Percentiles rank a stretch among this genome's conserved stretches.
These are phyloP conservation scores for Helotiales sp. DNA, from an alignment of 2,329 filamentous ascomycete genomes.

Conservation along the genomic window DNA sequence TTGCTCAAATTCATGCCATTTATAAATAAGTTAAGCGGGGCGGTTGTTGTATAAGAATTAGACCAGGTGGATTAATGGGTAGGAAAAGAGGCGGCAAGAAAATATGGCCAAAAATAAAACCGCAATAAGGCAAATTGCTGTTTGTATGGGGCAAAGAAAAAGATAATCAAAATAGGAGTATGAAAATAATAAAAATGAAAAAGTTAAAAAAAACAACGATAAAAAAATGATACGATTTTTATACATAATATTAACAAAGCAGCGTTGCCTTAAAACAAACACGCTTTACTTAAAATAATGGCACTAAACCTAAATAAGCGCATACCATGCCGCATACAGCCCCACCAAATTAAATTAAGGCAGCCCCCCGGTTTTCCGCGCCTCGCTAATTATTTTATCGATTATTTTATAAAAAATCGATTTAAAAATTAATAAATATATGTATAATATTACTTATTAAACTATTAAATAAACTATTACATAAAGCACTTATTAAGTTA, in stretches of 20 bases:
- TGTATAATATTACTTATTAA: too few species aligned
- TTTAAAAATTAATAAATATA: too few species aligned
- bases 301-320: too few species aligned
- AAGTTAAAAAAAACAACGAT: background rate
- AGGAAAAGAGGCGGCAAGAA: conserved; percentile 6
- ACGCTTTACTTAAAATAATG: too few species aligned
- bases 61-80: background rate
- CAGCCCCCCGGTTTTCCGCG: too few species aligned
- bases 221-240: background rate
- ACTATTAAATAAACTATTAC: too few species aligned
- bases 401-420: too few species aligned
- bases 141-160: background rate
- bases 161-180: background rate
- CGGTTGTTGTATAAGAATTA: background rate
- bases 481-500: too few species aligned
- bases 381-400: too few species aligned
- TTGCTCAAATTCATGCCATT: conserved; percentile 8
- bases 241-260: conserved; percentile 8
- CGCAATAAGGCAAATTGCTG: background rate
- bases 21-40: background rate
- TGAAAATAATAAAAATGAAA: background rate
- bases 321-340: too few species aligned
- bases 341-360: too few species aligned
- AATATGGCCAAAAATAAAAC: background rate
- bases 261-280: conserved; percentile 6